A percentile compares a stretch with the other conserved stretches of the same genome.
phyloP scores from a whole-genome alignment of 1,284 basidiomycete species.

The Entoloma clypeatum region DNA sequence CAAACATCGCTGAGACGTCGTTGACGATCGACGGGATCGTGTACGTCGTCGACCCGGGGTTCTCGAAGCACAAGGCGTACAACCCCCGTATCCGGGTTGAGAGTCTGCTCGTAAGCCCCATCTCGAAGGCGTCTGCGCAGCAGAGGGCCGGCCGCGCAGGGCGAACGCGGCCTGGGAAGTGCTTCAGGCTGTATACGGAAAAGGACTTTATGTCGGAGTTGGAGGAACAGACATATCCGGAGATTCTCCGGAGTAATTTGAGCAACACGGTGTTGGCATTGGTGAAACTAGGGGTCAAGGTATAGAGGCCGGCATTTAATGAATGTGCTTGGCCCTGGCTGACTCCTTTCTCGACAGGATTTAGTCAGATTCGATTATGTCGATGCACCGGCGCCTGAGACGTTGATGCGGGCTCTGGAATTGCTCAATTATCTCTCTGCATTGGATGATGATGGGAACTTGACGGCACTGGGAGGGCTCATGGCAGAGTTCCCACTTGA shows the following conservation, averaged over 20 bases:
- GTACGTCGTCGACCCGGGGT: constrained; percentile 96
- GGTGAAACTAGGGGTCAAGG: constrained; percentile 87
- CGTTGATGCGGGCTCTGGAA: constrained; percentile 95
- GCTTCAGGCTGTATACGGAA: constrained; percentile 95
- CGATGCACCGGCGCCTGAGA: constrained; percentile 93
- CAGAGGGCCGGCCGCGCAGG: constrained; percentile 96
- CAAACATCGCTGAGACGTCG: constrained; percentile 97
- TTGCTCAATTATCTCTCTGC: constrained; percentile 90
- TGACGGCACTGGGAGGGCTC: constrained; percentile 83
- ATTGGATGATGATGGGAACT: constrained; percentile 91
- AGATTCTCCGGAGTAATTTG: constrained; percentile 89
- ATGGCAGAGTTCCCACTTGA: constrained; percentile 99
- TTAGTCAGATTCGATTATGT: constrained; percentile 93
- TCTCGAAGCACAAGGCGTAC: constrained; percentile 96
- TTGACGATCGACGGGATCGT: constrained; percentile 98
- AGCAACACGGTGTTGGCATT: constrained; percentile 93
- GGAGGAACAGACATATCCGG: constrained; percentile 94
- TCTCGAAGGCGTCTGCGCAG: constrained; percentile 94
- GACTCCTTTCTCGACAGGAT: constrained; percentile 45
- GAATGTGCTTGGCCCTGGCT: constrained; percentile 2
- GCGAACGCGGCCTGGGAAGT: constrained; percentile 92
- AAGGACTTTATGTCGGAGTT: constrained; percentile 94
- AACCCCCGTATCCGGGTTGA: constrained; percentile 95
- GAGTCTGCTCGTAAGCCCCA: constrained; percentile 88
- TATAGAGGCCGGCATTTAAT: constrained; percentile 25